phyloP scores from a whole-genome alignment of 768 basidiomycete species.

The Suillus lakei region DNA sequence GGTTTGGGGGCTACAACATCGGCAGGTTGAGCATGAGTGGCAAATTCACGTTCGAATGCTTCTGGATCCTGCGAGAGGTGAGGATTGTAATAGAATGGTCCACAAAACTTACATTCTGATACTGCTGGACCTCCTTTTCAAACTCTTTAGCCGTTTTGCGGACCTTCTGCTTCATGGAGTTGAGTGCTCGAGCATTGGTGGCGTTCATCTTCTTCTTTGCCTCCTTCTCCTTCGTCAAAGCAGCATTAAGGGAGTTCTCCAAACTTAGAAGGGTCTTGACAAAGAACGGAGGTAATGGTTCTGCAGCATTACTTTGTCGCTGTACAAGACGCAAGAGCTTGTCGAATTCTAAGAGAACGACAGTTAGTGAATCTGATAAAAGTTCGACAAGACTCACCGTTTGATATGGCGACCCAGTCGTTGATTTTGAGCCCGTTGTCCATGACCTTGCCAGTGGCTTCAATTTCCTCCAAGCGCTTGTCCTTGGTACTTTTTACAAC shows the following conservation, averaged over 20 bases:
- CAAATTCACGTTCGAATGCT: slow-evolving; percentile 80
- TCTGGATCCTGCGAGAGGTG: slow-evolving; percentile 73
- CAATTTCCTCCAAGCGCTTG: slow-evolving; percentile 94
- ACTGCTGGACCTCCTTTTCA: slow-evolving; percentile 79
- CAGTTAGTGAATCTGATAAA: background rate
- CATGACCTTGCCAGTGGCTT: slow-evolving; percentile 86
- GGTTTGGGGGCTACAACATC: slow-evolving; percentile 42
- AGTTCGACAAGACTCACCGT: slow-evolving; percentile 55
- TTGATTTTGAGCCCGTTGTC: slow-evolving; percentile 96
- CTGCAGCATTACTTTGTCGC: slow-evolving; percentile 82
- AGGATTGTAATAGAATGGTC: background rate
- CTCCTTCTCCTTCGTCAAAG: slow-evolving; percentile 86
- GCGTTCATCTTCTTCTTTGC: slow-evolving; percentile 97
- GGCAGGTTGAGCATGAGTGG: slow-evolving; percentile 52
- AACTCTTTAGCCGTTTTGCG: slow-evolving; percentile 91
- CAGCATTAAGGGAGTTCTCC: slow-evolving; percentile 73
- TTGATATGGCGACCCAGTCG: slow-evolving; percentile 93
- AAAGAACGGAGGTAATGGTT: slow-evolving; percentile 87
- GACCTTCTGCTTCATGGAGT: slow-evolving; percentile 97
- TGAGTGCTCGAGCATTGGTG: slow-evolving; percentile 90
- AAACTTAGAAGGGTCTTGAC: slow-evolving; percentile 75
- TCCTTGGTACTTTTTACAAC: slow-evolving; percentile 86
- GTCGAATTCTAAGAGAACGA: slow-evolving; percentile 78
- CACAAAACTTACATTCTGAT: slow-evolving; percentile 64
- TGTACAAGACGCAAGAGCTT: slow-evolving; percentile 91